Conservation (phyloP, 1,139 yeast species). For the Zygosaccharomyces sapae region DNA sequence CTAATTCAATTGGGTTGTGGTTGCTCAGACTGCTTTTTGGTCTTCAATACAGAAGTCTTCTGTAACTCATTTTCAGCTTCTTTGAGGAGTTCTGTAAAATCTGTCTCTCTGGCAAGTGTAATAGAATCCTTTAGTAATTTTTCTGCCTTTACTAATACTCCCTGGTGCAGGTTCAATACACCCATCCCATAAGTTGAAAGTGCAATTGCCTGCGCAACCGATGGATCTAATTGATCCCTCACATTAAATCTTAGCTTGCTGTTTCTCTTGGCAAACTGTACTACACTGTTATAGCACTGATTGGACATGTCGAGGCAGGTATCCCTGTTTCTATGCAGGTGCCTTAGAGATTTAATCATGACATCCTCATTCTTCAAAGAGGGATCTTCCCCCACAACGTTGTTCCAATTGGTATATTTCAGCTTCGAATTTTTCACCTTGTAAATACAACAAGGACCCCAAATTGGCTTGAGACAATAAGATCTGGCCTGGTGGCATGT, state of each 20-base stretch:
- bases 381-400: conserved; percentile 28
- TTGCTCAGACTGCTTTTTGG: conserved; percentile 11
- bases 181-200: conserved; percentile 83
- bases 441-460: conserved; percentile 67
- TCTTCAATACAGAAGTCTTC: conserved; percentile 34
- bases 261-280: conserved; percentile 52
- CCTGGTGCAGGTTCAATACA: conserved; percentile 60
- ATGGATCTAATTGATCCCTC: conserved; percentile 41
- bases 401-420: conserved; percentile 36
- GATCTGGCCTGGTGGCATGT: conserved; percentile 61
- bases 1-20: background rate
- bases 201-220: conserved; percentile 64
- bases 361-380: conserved; percentile 29
- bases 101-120: conserved; percentile 64
- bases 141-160: conserved; percentile 45
- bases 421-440: conserved; percentile 63
- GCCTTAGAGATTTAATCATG: conserved; percentile 25
- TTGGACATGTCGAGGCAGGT: conserved; percentile 45
- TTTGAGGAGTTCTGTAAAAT: conserved; percentile 56
- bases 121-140: conserved; percentile 65
- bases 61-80: conserved; percentile 65
- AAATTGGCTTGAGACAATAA: conserved; percentile 65
- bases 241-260: conserved; percentile 37
- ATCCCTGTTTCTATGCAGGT: conserved; percentile 36
- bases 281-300: conserved; percentile 51